Evolutionary conservation across 2,329 filamentous ascomycete species (phyloP).

Genomic region (Ophiostoma himal-ulmi): DNA sequence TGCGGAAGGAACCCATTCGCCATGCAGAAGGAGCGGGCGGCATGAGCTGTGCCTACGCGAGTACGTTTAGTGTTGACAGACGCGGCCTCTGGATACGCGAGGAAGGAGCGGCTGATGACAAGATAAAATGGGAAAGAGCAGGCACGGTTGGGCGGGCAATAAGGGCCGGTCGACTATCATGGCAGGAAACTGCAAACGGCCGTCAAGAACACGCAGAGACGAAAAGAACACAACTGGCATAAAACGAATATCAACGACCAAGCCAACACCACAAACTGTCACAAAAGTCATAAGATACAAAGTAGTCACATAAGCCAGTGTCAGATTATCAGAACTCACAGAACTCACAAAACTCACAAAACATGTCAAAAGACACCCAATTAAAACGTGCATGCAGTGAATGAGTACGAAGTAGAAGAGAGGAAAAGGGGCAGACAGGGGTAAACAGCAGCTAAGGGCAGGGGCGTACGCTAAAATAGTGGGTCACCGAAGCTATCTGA

Average conservation of each 20-base stretch:
- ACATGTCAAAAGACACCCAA: background rate
- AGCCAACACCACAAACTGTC: no score
- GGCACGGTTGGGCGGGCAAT: background rate
- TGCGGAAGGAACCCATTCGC: background rate
- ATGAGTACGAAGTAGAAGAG: background rate
- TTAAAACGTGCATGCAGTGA: background rate
- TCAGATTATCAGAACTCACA: background rate
- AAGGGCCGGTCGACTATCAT: background rate
- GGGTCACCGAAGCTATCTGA: background rate
- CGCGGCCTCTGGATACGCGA: background rate
- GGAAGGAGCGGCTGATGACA: background rate
- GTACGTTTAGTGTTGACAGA: background rate
- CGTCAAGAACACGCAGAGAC: background rate
- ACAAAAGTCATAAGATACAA: background rate
- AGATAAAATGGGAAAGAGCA: background rate
- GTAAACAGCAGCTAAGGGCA: conserved; percentile 8
- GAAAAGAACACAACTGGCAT: background rate
- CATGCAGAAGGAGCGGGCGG: background rate
- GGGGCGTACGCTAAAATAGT: background rate
- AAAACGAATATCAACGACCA: no score
- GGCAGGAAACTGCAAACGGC: background rate
- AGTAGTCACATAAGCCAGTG: background rate
- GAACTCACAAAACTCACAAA: background rate
- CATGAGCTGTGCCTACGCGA: background rate
- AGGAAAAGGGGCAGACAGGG: conserved; percentile 16